phyloP scores from a whole-genome alignment of 768 basidiomycete species.

The Phylloporus scabripes region DNA sequence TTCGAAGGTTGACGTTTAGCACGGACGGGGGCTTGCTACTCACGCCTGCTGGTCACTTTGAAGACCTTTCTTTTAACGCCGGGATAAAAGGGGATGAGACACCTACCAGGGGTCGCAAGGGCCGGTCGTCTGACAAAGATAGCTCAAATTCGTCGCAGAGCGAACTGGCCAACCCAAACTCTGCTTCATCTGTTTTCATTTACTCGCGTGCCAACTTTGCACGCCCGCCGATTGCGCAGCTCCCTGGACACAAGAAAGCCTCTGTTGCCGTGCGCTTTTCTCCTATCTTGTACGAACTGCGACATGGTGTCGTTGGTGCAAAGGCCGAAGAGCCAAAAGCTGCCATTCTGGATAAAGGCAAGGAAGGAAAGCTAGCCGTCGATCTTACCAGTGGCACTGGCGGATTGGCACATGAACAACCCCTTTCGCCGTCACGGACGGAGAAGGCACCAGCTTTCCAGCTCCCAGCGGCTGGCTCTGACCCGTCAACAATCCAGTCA shows the following conservation, averaged over 20 bases:
- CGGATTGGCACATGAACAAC: conserved; percentile 12
- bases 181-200: conserved; percentile 75
- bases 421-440: conserved; percentile 7
- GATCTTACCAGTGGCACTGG: conserved; percentile 46
- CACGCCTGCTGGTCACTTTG: conserved; percentile 96
- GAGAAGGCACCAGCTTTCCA: conserved; percentile 16
- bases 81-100: conserved; percentile 32
- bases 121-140: conserved; percentile 39
- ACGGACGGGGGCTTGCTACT: conserved; percentile 91
- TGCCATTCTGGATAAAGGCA: conserved; percentile 63
- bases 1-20: conserved; percentile 88
- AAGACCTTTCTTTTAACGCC: conserved; percentile 69
- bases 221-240: conserved; percentile 85
- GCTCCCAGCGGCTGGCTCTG: conserved; percentile 5
- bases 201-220: conserved; percentile 95
- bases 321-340: conserved; percentile 41
- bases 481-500: conserved; percentile 4
- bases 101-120: conserved; percentile 55
- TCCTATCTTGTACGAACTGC: conserved; percentile 88
- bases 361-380: conserved; percentile 55
- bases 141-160: conserved; percentile 23
- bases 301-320: conserved; percentile 46
- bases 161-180: conserved; percentile 32
- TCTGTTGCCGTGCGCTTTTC: conserved; percentile 93
- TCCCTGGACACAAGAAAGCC: conserved; percentile 95